Conservation (phyloP, 306 rosid genomes). For the Castanea sativa region DNA sequence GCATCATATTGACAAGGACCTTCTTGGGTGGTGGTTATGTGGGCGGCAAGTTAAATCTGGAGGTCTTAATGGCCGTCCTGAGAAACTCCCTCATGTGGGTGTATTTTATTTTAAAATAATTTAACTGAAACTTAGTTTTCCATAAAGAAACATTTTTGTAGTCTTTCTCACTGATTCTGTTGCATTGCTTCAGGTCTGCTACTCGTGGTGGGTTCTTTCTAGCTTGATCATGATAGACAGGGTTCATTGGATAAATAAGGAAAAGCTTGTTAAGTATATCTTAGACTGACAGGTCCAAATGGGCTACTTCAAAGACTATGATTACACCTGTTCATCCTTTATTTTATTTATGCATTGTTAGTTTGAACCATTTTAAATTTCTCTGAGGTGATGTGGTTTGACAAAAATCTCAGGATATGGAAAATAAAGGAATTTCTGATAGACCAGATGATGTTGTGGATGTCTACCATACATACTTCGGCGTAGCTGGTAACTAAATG, state of each 20-base stretch:
- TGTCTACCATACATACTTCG: constrained; percentile 84
- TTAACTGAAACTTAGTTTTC: neutral
- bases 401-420: constrained; percentile 56
- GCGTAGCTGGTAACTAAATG: constrained; percentile 58
- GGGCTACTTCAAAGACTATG: constrained; percentile 8
- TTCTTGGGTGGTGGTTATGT: constrained; percentile 78
- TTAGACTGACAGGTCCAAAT: constrained; percentile 74
- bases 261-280: constrained; percentile 75
- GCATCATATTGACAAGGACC: too few relatives aligned
- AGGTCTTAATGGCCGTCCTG: constrained; percentile 92
- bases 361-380: constrained; percentile 4
- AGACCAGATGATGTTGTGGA: constrained; percentile 95
- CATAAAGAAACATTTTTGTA: neutral
- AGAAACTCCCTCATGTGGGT: constrained; percentile 84
- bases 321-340: constrained; percentile 4
- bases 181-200: constrained; percentile 63
- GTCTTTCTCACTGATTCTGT: constrained; percentile 11
- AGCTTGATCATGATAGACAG: constrained; percentile 94
- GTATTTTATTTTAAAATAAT: neutral
- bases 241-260: constrained; percentile 85
- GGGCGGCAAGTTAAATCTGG: constrained; percentile 94
- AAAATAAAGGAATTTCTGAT: constrained; percentile 92
- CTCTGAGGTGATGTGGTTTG: constrained; percentile 22
- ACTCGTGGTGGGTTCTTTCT: constrained; percentile 97
- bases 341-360: constrained; percentile 8